These are phyloP conservation scores for Lenzites betulinus DNA, from an alignment of 768 basidiomycete species.

Conservation along the genomic window DNA sequence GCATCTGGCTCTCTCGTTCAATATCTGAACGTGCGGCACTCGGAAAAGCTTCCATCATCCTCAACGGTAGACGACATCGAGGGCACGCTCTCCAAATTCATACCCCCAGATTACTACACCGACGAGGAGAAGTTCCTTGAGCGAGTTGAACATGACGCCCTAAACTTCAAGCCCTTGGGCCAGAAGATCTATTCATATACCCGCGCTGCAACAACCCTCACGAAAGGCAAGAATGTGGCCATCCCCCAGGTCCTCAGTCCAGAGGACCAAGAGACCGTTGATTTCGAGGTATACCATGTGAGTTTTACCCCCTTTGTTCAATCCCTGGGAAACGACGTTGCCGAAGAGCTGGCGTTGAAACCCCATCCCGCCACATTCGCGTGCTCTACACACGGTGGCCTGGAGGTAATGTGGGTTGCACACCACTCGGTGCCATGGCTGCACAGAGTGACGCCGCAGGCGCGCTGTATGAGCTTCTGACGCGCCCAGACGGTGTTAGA, in stretches of 20 bases:
- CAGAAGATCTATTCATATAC: conserved; percentile 76
- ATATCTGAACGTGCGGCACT: conserved; percentile 69
- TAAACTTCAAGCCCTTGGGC: conserved; percentile 75
- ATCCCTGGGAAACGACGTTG: neutral
- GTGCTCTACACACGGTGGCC: neutral
- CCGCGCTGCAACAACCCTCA: conserved; percentile 48
- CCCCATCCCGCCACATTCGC: neutral
- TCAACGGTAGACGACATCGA: conserved; percentile 88
- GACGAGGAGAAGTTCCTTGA: conserved; percentile 66
- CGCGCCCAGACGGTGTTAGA: neutral
- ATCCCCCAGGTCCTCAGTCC: conserved; percentile 41
- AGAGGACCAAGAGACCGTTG: conserved; percentile 61
- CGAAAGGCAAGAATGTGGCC: conserved; percentile 58
- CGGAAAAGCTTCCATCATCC: conserved; percentile 62
- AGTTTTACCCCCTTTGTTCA: conserved; percentile 30
- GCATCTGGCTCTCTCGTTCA: conserved; percentile 85
- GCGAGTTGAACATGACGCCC: conserved; percentile 78
- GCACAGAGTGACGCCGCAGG: neutral
- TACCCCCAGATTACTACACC: conserved; percentile 80
- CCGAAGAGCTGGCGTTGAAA: neutral
- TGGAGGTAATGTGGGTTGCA: neutral
- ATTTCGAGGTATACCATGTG: conserved; percentile 91
- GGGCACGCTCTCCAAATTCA: conserved; percentile 70
- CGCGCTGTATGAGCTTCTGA: neutral
- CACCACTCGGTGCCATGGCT: neutral